A percentile compares a stretch with the other conserved stretches of the same genome.
Conservation (phyloP, 148 eudicot species). For the Nyssa sinensis region DNA sequence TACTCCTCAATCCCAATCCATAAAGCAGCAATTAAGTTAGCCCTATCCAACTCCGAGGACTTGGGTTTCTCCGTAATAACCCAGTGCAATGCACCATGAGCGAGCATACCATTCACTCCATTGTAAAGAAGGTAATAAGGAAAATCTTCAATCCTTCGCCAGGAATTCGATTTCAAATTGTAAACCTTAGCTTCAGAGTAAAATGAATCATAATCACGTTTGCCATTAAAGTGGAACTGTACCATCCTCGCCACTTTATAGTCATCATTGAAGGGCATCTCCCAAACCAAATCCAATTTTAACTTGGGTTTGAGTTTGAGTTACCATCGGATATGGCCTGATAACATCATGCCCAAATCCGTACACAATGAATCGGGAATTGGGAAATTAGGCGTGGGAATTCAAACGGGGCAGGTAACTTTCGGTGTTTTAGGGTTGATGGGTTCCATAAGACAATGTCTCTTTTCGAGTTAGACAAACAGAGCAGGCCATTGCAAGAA, state of each 20-base stretch:
- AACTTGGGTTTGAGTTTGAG: too few relatives aligned
- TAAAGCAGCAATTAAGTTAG: conserved; percentile 22
- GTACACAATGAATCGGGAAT: neutral
- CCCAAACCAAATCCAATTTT: too few relatives aligned
- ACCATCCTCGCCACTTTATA: conserved; percentile 40
- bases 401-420: conserved; percentile 14
- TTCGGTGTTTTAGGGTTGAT: conserved; percentile 13
- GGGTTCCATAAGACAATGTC: conserved; percentile 26
- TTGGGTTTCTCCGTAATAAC: conserved; percentile 12
- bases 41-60: neutral
- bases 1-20: conserved; percentile 29
- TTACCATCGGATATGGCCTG: too few relatives aligned
- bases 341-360: conserved; percentile 42
- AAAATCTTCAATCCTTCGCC: conserved; percentile 31
- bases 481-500: neutral
- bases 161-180: conserved; percentile 28
- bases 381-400: neutral
- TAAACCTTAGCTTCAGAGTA: conserved; percentile 34
- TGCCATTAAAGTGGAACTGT: conserved; percentile 17
- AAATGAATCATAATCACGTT: too few relatives aligned
- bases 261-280: conserved; percentile 33
- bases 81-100: conserved; percentile 38
- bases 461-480: neutral
- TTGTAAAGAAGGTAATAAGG: conserved; percentile 20
- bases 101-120: conserved; percentile 13